Base-by-base conservation (phyloP, 257 asterid species). In the Fraxinus quadrangulata region DNA sequence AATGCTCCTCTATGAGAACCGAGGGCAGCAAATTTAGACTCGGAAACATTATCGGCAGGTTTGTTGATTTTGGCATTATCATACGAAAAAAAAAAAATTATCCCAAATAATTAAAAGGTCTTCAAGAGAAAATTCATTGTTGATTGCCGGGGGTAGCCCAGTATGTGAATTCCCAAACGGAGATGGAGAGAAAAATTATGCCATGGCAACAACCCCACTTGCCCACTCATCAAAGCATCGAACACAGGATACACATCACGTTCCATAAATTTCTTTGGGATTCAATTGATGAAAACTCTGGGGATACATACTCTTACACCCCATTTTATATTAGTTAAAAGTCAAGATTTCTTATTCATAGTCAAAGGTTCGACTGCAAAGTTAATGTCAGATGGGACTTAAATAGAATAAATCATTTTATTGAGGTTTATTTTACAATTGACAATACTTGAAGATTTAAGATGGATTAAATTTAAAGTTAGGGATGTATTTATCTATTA, bases 241-340 rank as follows among this genome's bases (percentile, higher is more conserved):
- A 94, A 92, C 96, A 94, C 89, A 34, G 96, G 88, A 88, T 92
- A 94, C 4, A 93, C 96, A 70, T 94, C 97, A 47, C 90, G 98
- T 85, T 94, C 98, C 91, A 88, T 87, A 78, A 92, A 92, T 83
- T 90, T 94, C 82, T 92, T 94, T 0, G 98, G 39, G 39, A 34
- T 5, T 34, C 39, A 34, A 34, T 34, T 34, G 39, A 34, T 34
- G 39, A 34, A 33, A 6, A 34, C 5, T 34, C 39, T 34, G 7
- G 39, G 6, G 7, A 34, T 0, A 34, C 39, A 0, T 34, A 26
- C 28, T 26, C 0, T 26, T 26, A 26, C 28, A 26, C 28, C 28
- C 28, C 28, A 0, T 26, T 26, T 26, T 26, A 26, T 26, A 26
- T 26, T 26, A 26, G 1, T 26, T 26, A 26, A 26, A 26, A 26